Evolutionary conservation across 176 grass and related monocot genomes (phyloP), one percentile per base, ranked within the genome.

Genomic region (Musa itinerans): DNA sequence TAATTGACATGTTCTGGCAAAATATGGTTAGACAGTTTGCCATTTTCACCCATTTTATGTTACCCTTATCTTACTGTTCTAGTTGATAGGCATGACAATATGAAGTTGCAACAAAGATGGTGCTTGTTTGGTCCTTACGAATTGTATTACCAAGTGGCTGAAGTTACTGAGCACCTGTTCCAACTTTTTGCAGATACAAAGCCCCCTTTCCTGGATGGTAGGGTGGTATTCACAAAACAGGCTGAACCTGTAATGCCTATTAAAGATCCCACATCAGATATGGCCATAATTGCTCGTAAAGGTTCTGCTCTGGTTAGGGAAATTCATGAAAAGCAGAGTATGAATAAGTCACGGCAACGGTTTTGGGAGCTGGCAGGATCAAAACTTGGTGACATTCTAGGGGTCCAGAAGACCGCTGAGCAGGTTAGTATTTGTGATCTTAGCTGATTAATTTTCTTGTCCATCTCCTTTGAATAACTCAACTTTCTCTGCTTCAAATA

Each of bases 321-420:
- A 75, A 89, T 98, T 75, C 95, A 89, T 80, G 95, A 93, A 83
- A 98, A 98, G 71, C 95, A 98, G 75, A 98, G 90, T 80, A 89
- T 85, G 86, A 98, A 98, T 76, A 98, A 98, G 56, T 98, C 90
- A 55, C 86, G 95, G 11, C 95, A 94, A 75, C 88, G 90, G 12
- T 98, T 98, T 75, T 98, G 95, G 95, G 95, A 98, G 88, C 88
- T 98, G 49, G 90, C 95, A 13, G 95, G 95, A 86, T 98, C 95
- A 81, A 98, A 89, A 78, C 90, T 98, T 82, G 95, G 95, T 54
- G 89, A 94, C 72, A 98, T 98, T 77, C 89, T 98, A 87, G 95
- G 95, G 53, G 95, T 98, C 55, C 88, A 98, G 80, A 98, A 98
- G 86, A 80, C 95, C 0, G 85, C 88, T 70, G 90, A 98, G 81